Evolutionary conservation across 176 grass and related monocot genomes (phyloP), one percentile per base, ranked within the genome.

Genomic region (Phyllostachys edulis): DNA sequence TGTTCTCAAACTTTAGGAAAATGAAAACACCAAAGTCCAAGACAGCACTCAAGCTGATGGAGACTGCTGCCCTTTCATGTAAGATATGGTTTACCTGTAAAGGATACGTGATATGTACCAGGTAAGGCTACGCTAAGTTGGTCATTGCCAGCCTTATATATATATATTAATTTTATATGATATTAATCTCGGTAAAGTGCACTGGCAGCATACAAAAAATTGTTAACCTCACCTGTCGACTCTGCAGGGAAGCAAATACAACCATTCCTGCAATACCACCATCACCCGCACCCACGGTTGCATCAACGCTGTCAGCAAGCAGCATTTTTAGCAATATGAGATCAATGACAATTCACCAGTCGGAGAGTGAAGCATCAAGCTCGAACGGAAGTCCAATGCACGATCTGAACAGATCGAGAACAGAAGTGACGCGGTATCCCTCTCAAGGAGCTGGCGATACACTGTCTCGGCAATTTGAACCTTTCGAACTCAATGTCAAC

Each of bases 61-160:
- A 85, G 69, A 75, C 80, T 77, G 94, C 84, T 29, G 46, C 80
- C 9, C 45, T 73, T 41, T 87, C 77, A 60, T 96, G 91, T 78
- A 93, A 85, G 38, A 96, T 97, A 81, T 94, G 89, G 88, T 97
- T 97, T 82, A 84, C 85, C 78, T 97, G 94, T 71, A 94, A 97
- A 87, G 87, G 89, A 9, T 63, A 82, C 17, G 56, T 90, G 18
- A 92, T 97, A 46, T 94, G 85, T 63, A 94, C 85, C 36, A 89
- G 94, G 91, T 97, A 65, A 71, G 38, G 16, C 71, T 79, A 67
- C 24, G 17, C 16, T 46, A 76, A 76, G 55, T 24, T 55, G 23
- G 40, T 46, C 4, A n/a, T 80, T 69, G 32, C 1, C 32, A 47
- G 44, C 11, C 45, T 47, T 47, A 34, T 29, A 34, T 34, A 34